Conservation (phyloP, 2,329 filamentous ascomycete species). For the Clarireedia paspali region DNA sequence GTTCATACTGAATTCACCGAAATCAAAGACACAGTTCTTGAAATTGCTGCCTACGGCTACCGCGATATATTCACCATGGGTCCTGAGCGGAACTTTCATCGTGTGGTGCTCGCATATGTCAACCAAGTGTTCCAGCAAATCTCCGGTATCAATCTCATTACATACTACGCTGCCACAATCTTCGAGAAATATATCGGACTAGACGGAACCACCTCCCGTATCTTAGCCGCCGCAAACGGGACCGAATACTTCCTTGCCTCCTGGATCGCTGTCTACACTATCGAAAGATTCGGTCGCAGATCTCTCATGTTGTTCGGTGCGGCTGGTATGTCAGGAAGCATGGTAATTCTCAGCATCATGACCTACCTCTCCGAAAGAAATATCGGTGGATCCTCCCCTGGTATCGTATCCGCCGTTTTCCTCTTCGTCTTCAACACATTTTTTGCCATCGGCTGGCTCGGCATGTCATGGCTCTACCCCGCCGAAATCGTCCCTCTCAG, state of each 20-base stretch:
- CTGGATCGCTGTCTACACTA: conserved; percentile 32
- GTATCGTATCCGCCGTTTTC: conserved; percentile 21
- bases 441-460: conserved; percentile 44
- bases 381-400: conserved; percentile 3
- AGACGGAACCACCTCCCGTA: conserved; percentile 40
- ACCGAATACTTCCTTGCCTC: conserved; percentile 3
- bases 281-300: conserved; percentile 55
- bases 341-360: conserved; percentile 32
- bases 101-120: conserved; percentile 64
- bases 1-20: conserved; percentile 45
- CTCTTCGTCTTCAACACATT: conserved; percentile 47
- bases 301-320: conserved; percentile 66
- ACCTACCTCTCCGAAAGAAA: conserved; percentile 36
- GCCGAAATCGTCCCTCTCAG: conserved; percentile 47
- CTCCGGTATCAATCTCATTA: conserved; percentile 36
- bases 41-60: background rate
- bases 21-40: conserved; percentile 24
- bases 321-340: conserved; percentile 55
- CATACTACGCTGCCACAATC: conserved; percentile 42
- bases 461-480: conserved; percentile 39
- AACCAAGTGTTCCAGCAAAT: conserved; percentile 50
- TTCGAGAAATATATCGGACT: conserved; percentile 42
- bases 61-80: conserved; percentile 8
- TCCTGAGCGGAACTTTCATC: conserved; percentile 44
- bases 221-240: conserved; percentile 45